Percentiles rank a stretch among this genome's conserved stretches.
Conservation (phyloP, 2,329 filamentous ascomycete genomes). For the Fonsecaea pugnacius region DNA sequence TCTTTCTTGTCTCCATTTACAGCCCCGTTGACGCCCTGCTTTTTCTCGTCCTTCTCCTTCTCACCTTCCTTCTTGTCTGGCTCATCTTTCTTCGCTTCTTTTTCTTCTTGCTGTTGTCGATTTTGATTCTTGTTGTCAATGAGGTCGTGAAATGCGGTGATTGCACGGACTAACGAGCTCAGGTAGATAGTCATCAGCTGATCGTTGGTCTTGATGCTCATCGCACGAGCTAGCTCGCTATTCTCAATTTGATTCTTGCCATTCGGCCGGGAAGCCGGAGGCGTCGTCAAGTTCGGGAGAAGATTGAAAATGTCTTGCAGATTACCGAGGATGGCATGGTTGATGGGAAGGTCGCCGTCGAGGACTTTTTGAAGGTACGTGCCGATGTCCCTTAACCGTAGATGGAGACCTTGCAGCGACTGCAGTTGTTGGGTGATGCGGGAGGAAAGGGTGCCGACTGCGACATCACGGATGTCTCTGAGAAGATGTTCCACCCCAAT, state of each 20-base stretch:
- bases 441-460: constrained; percentile 93
- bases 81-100: constrained; percentile 78
- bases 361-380: constrained; percentile 95
- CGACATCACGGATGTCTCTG: constrained; percentile 96
- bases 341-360: constrained; percentile 88
- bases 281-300: constrained; percentile 90
- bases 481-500: constrained; percentile 98
- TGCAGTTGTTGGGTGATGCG: constrained; percentile 97
- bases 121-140: constrained; percentile 99
- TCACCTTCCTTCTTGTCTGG: constrained; percentile 65
- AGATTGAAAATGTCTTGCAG: constrained; percentile 99
- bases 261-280: constrained; percentile 64
- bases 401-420: constrained; percentile 92
- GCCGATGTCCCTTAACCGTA: constrained; percentile 92
- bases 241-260: constrained; percentile 65
- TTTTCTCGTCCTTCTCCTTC: constrained; percentile 62
- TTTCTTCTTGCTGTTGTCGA: constrained; percentile 93
- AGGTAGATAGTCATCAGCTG: constrained; percentile 99
- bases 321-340: constrained; percentile 95
- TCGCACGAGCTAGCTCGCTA: constrained; percentile 87
- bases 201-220: constrained; percentile 99
- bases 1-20: constrained; percentile 60
- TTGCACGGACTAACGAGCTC: constrained; percentile 92
- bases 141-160: constrained; percentile 97
- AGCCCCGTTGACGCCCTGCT: constrained; percentile 56